phyloP scores from a whole-genome alignment of 257 asterid species.

The Petrea volubilis region DNA sequence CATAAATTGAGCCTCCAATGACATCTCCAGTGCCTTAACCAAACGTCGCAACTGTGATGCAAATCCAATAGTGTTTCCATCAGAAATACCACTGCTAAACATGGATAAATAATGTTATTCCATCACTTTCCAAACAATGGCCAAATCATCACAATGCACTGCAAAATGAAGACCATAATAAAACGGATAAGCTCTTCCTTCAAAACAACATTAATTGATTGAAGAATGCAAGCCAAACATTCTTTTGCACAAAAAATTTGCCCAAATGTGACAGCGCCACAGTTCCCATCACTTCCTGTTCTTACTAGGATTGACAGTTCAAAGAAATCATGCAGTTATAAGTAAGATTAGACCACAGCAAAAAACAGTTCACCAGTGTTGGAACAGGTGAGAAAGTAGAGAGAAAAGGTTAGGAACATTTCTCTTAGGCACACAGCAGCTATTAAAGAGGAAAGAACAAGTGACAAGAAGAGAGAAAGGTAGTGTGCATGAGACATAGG shows the following conservation, averaged over 20 bases:
- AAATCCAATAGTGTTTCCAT: slow-evolving; percentile 55
- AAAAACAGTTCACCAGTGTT: background rate
- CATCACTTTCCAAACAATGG: background rate
- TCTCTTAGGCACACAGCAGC: background rate
- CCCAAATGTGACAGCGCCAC: background rate
- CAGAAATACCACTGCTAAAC: slow-evolving; percentile 43
- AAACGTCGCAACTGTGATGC: slow-evolving; percentile 65
- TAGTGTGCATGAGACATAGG: background rate
- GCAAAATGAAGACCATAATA: background rate
- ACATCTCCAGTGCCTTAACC: slow-evolving; percentile 56
- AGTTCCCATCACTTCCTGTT: background rate
- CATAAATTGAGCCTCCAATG: slow-evolving; percentile 55
- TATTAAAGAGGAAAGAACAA: background rate
- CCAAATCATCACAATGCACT: background rate
- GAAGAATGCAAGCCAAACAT: background rate
- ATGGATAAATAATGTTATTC: slow-evolving; percentile 13
- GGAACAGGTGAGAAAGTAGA: background rate
- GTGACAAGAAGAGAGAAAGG: background rate
- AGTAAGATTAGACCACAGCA: background rate
- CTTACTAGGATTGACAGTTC: background rate
- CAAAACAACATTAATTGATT: background rate
- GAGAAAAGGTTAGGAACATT: background rate
- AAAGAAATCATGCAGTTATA: background rate
- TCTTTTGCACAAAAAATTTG: background rate
- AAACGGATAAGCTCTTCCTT: background rate